These are phyloP conservation scores for Cystobasidium ongulense DNA, from an alignment of 768 basidiomycete genomes.

Conservation along the genomic window DNA sequence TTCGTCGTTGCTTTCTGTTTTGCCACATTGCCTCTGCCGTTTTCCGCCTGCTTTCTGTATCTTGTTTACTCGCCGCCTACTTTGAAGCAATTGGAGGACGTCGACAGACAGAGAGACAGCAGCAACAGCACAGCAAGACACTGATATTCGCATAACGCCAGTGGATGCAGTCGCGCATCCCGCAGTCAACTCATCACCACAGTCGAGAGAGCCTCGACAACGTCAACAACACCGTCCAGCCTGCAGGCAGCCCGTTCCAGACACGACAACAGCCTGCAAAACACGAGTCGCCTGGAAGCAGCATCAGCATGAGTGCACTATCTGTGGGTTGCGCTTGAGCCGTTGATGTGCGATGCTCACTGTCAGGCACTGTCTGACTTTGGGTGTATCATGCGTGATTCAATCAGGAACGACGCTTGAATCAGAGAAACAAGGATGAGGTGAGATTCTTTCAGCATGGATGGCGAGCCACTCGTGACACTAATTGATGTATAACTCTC, in stretches of 20 bases:
- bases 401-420: background rate
- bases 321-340: background rate
- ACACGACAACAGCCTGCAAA: background rate
- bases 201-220: slow-evolving; percentile 12
- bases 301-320: background rate
- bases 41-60: background rate
- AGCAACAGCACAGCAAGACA: background rate
- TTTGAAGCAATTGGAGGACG: background rate
- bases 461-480: too few relatives aligned
- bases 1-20: background rate
- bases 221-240: background rate
- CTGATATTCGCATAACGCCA: background rate
- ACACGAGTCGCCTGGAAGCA: background rate
- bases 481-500: too few relatives aligned
- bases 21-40: background rate
- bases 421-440: slow-evolving; percentile 10
- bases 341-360: too few relatives aligned
- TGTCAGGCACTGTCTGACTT: background rate
- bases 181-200: slow-evolving; percentile 3
- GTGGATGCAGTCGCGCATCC: slow-evolving; percentile 8
- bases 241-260: background rate
- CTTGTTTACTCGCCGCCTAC: background rate
- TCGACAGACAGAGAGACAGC: background rate
- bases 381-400: background rate
- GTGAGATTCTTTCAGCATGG: too few relatives aligned